Conservation (phyloP, 2,329 filamentous ascomycete genomes). For the Metarhizium rileyi region DNA sequence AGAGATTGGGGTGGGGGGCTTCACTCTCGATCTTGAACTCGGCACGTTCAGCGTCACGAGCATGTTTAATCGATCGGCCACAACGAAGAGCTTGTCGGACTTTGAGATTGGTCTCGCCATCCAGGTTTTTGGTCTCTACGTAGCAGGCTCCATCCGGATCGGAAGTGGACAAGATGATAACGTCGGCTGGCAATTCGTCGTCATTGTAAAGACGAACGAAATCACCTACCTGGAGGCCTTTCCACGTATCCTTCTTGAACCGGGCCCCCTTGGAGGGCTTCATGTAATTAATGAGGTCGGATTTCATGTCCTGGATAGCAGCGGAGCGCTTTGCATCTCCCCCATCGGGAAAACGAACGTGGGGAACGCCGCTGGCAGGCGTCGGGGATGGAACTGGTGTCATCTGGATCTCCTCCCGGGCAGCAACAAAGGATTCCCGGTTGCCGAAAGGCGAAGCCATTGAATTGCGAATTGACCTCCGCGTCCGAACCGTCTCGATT, state of each 20-base stretch:
- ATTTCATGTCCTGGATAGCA: constrained; percentile 36
- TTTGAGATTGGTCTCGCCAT: constrained; percentile 96
- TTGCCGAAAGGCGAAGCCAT: constrained; percentile 42
- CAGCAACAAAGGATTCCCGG: constrained; percentile 43
- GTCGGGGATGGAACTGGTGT: constrained; percentile 82
- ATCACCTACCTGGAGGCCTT: constrained; percentile 88
- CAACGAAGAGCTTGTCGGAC: constrained; percentile 85
- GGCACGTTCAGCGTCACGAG: constrained; percentile 81
- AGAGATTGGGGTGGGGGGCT: constrained; percentile 82
- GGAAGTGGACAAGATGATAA: constrained; percentile 86
- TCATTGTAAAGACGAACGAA: constrained; percentile 95
- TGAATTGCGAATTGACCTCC: constrained; percentile 26
- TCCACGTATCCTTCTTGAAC: constrained; percentile 93
- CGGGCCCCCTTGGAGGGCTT: constrained; percentile 58
- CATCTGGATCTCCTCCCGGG: constrained; percentile 77
- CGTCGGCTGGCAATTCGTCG: constrained; percentile 87
- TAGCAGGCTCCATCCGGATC: constrained; percentile 93
- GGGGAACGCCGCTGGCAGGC: constrained; percentile 28
- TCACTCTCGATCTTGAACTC: constrained; percentile 88
- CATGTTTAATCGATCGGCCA: constrained; percentile 73
- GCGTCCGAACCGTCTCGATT: constrained; percentile 25
- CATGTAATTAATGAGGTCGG: constrained; percentile 62
- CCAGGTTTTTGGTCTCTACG: constrained; percentile 95
- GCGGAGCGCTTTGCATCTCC: constrained; percentile 24
- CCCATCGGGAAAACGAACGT: constrained; percentile 30